Conservation (phyloP, 1,284 basidiomycete species). For the Coniferiporia weirii region DNA sequence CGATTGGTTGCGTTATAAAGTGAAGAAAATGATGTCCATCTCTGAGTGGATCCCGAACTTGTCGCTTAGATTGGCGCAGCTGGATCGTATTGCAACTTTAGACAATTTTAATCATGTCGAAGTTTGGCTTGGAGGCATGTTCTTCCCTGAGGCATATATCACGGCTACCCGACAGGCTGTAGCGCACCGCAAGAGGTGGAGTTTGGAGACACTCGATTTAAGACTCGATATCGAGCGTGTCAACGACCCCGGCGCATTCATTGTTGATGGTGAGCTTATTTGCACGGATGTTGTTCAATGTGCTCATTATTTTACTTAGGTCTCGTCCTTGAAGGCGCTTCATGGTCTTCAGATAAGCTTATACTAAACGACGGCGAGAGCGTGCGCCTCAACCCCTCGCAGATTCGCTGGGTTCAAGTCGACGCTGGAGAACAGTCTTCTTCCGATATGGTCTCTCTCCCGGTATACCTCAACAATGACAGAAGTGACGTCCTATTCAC, state of each 20-base stretch:
- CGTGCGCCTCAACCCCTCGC: slow-evolving; percentile 70
- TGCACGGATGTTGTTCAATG: neutral
- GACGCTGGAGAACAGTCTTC: slow-evolving; percentile 37
- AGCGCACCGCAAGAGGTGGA: slow-evolving; percentile 86
- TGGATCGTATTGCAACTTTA: slow-evolving; percentile 68
- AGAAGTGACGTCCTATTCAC: slow-evolving; percentile 88
- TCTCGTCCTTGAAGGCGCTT: slow-evolving; percentile 79
- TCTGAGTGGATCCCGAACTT: slow-evolving; percentile 85
- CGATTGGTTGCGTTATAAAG: slow-evolving; percentile 88
- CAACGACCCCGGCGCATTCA: slow-evolving; percentile 70
- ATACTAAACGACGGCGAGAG: slow-evolving; percentile 78
- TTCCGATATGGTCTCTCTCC: slow-evolving; percentile 61
- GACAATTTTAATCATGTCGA: slow-evolving; percentile 69
- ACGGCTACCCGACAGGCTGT: slow-evolving; percentile 91
- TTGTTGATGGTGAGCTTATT: slow-evolving; percentile 69
- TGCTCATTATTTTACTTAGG: slow-evolving; percentile 41
- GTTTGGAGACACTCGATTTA: slow-evolving; percentile 83
- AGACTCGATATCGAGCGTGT: slow-evolving; percentile 76
- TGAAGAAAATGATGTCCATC: slow-evolving; percentile 74
- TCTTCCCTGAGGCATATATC: slow-evolving; percentile 94
- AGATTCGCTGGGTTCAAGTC: slow-evolving; percentile 79
- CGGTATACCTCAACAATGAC: slow-evolving; percentile 90
- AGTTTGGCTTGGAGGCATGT: slow-evolving; percentile 87
- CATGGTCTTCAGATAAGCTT: slow-evolving; percentile 65
- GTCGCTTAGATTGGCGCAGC: slow-evolving; percentile 69